Evolutionary conservation across 371 early-diverging fungal genomes (phyloP).

Genomic region (Mortierella sp.): DNA sequence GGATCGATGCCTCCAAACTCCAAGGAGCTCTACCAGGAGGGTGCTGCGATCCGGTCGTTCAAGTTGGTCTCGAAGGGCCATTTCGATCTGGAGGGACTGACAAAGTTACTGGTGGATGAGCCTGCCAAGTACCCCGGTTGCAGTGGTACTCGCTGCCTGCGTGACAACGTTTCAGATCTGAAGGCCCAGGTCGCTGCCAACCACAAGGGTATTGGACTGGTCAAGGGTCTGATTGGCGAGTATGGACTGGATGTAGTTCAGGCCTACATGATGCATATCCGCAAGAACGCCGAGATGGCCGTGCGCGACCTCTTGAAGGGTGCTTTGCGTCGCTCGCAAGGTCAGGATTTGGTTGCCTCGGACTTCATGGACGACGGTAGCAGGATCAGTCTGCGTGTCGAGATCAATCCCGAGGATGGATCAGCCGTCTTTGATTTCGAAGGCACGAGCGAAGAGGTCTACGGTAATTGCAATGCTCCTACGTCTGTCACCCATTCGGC

Average conservation of each 20-base stretch:
- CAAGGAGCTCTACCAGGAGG: slow-evolving; percentile 94
- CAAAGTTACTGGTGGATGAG: slow-evolving; percentile 78
- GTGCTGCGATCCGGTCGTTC: slow-evolving; percentile 92
- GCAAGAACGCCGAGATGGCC: slow-evolving; percentile 89
- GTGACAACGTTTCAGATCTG: slow-evolving; percentile 93
- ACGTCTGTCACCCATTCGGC: slow-evolving; percentile 85
- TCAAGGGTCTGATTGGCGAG: slow-evolving; percentile 86
- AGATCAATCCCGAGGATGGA: slow-evolving; percentile 80
- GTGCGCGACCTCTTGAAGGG: slow-evolving; percentile 83
- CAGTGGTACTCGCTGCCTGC: slow-evolving; percentile 87
- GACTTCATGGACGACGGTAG: slow-evolving; percentile 98
- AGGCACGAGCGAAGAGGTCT: slow-evolving; percentile 91
- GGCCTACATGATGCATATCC: slow-evolving; percentile 93
- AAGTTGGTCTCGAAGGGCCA: slow-evolving; percentile 86
- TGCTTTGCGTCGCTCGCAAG: slow-evolving; percentile 63
- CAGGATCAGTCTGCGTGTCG: slow-evolving; percentile 82
- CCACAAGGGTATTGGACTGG: slow-evolving; percentile 91
- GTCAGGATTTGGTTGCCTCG: slow-evolving; percentile 69
- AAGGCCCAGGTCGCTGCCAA: slow-evolving; percentile 98
- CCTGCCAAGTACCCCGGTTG: slow-evolving; percentile 92
- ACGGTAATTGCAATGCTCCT: slow-evolving; percentile 70
- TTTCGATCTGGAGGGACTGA: slow-evolving; percentile 86
- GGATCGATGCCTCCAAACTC: slow-evolving; percentile 89
- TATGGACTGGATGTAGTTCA: slow-evolving; percentile 91
- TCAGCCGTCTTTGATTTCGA: slow-evolving; percentile 93